Conservation (phyloP, 2,329 filamentous ascomycete species). For the Aspergillus tubingensis region DNA sequence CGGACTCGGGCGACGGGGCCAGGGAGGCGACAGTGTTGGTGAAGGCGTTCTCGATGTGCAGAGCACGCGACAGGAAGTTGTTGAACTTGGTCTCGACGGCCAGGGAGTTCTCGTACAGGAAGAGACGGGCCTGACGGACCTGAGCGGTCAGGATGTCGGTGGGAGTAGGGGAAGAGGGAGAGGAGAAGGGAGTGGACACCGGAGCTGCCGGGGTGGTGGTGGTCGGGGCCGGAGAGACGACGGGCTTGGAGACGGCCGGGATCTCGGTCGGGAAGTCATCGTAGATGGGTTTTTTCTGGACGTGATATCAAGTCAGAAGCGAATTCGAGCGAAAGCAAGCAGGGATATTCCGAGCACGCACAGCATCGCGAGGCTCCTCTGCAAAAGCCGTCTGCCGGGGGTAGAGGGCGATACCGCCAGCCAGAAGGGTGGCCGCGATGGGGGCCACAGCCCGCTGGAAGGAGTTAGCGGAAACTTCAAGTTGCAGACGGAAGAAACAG, state of each 20-base stretch:
- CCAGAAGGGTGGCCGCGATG: constrained; percentile 43
- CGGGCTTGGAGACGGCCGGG: constrained; percentile 29
- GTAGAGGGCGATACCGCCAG: constrained; percentile 42
- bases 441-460: constrained; percentile 42
- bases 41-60: constrained; percentile 85
- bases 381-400: constrained; percentile 46
- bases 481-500: background rate
- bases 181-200: constrained; percentile 31
- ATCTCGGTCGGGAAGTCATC: constrained; percentile 41
- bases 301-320: background rate
- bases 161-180: constrained; percentile 63
- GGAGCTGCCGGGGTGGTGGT: constrained; percentile 69
- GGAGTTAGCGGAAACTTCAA: constrained; percentile 29
- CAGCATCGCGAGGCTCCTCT: constrained; percentile 42
- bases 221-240: constrained; percentile 22
- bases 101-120: constrained; percentile 74
- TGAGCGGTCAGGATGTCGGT: constrained; percentile 86
- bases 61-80: constrained; percentile 73
- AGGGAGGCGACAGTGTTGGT: constrained; percentile 86
- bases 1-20: constrained; percentile 79
- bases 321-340: too few species aligned
- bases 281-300: constrained; percentile 48
- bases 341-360: constrained; percentile 22
- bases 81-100: constrained; percentile 82
- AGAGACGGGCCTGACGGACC: constrained; percentile 76